phyloP scores from a whole-genome alignment of 169 alveolate genomes.

The Eimeria tenella region DNA sequence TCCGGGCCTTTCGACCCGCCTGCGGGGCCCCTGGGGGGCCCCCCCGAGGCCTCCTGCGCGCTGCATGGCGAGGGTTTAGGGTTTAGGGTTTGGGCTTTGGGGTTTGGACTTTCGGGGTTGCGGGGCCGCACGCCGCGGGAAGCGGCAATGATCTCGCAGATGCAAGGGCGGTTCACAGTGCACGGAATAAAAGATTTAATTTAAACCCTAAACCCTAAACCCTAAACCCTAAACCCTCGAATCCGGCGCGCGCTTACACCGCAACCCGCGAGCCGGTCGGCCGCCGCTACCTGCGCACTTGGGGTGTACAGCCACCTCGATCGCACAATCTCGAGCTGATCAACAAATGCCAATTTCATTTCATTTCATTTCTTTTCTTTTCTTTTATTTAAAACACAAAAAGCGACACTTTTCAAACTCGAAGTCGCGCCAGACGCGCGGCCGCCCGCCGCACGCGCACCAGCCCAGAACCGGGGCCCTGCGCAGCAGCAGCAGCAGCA shows the following conservation, averaged over 20 bases:
- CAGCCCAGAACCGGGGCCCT: not conserved
- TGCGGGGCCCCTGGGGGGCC: constrained; percentile 71
- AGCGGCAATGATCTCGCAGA: no score
- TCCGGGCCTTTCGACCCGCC: constrained; percentile 80
- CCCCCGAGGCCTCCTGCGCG: constrained; percentile 34
- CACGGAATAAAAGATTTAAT: not conserved
- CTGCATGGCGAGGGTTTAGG: constrained; percentile 29
- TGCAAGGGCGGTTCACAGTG: not conserved
- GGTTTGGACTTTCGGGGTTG: no score
- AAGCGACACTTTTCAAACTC: not conserved
- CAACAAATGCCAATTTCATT: no score
- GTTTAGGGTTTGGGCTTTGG: no score
- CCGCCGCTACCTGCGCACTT: not conserved
- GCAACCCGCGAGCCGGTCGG: no score
- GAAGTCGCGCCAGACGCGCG: not conserved
- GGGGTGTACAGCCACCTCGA: not conserved
- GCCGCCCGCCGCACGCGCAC: not conserved
- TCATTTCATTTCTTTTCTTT: not conserved
- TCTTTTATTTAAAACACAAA: not conserved
- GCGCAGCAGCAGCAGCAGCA: constrained; percentile 19
- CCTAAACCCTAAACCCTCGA: no score
- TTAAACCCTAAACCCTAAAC: not conserved
- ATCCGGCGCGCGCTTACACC: no score
- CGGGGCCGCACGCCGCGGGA: no score
- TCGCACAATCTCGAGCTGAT: no score